These are phyloP conservation scores for Colletotrichum lindemuthianum DNA, from an alignment of 2,329 filamentous ascomycete genomes.

Conservation along the genomic window DNA sequence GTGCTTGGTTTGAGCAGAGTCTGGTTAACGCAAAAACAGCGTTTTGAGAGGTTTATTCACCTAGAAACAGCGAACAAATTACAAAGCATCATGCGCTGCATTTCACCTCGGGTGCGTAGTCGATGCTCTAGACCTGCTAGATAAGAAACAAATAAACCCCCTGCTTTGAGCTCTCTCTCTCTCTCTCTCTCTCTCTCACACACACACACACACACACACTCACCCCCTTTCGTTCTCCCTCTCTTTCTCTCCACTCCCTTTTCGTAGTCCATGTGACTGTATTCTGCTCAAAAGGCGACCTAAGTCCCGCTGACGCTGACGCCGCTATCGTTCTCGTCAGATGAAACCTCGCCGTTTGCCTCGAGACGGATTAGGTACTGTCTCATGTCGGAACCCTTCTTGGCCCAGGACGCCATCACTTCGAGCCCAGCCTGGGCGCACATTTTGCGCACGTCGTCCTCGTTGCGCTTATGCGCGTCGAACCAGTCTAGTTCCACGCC, in stretches of 20 bases:
- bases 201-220: too few species aligned
- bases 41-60: too few species aligned
- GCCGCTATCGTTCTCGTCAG: slow-evolving; percentile 48
- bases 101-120: too few species aligned
- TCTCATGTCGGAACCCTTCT: slow-evolving; percentile 51
- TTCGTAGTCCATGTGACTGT: neutral
- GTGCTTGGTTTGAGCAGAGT: slow-evolving; percentile 48
- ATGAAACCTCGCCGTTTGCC: slow-evolving; percentile 40
- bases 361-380: slow-evolving; percentile 47
- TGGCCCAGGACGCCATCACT: slow-evolving; percentile 49
- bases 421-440: slow-evolving; percentile 50
- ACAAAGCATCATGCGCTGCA: too few species aligned
- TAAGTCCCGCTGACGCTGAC: slow-evolving; percentile 12
- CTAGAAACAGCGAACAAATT: too few species aligned
- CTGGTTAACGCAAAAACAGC: neutral
- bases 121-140: too few species aligned
- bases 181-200: too few species aligned
- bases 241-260: neutral
- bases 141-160: too few species aligned
- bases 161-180: too few species aligned
- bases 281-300: neutral
- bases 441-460: slow-evolving; percentile 50
- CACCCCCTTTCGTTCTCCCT: too few species aligned
- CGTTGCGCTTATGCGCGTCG: slow-evolving; percentile 54
- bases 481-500: slow-evolving; percentile 55